Conservation (phyloP, 2,329 filamentous ascomycete species). For the Pseudogymnoascus sp. region DNA sequence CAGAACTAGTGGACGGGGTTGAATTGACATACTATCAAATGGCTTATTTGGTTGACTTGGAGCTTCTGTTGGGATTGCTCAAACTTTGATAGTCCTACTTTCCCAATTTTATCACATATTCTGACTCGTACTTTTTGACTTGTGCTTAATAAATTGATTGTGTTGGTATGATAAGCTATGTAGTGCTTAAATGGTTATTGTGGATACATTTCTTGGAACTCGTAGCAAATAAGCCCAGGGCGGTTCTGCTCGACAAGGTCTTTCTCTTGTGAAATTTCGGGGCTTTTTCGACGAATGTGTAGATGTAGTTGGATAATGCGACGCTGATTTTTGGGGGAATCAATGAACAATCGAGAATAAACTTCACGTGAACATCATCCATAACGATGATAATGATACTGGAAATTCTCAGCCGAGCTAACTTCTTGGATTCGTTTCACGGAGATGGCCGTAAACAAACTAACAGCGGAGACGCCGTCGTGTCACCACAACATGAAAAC, state of each 20-base stretch:
- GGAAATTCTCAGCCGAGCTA: not conserved
- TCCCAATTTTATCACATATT: not conserved
- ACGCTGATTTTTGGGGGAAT: not conserved
- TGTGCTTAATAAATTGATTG: not conserved
- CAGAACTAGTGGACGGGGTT: not conserved
- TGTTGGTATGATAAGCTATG: not conserved
- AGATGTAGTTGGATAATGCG: not conserved
- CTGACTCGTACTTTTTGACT: not conserved
- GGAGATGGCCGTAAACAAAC: not conserved
- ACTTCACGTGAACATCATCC: not conserved
- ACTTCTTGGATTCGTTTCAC: not conserved
- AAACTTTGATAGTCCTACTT: not conserved
- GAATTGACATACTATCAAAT: not conserved
- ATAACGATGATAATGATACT: not conserved
- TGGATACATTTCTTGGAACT: not conserved
- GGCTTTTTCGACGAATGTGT: not conserved
- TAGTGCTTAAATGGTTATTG: not conserved
- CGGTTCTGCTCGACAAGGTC: not conserved
- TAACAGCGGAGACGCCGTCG: not conserved
- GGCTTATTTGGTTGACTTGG: not conserved
- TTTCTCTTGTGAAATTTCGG: not conserved
- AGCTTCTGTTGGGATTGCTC: not conserved
- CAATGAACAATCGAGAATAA: not conserved
- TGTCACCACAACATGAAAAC: not conserved
- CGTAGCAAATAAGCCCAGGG: not conserved